Percentiles rank a stretch among this genome's conserved stretches.
Evolutionary conservation across 805 yeast species (phyloP).

Genomic region (Sugiyamaella lignohabitans): DNA sequence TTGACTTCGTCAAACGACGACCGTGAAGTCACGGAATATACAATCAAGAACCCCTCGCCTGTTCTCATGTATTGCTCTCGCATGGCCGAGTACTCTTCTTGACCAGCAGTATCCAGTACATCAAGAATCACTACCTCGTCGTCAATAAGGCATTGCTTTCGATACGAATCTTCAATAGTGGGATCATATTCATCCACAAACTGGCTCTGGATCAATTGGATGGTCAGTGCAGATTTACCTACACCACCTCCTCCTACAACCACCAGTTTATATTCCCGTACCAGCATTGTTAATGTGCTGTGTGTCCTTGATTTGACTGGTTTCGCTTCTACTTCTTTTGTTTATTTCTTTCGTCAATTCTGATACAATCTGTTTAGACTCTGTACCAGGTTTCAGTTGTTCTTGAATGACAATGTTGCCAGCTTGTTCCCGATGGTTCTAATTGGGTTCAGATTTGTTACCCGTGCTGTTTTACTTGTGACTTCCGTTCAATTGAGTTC

Average conservation of each 20-base stretch:
- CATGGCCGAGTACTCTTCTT: conserved; percentile 92
- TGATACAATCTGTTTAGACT: too few relatives aligned
- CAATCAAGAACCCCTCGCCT: conserved; percentile 89
- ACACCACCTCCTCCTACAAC: conserved; percentile 99
- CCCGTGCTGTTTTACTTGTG: too few relatives aligned
- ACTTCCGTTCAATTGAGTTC: too few relatives aligned
- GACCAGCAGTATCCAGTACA: conserved; percentile 96
- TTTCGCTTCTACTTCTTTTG: too few relatives aligned
- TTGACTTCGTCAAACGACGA: conserved; percentile 80
- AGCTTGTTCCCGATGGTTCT: too few relatives aligned
- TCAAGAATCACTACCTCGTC: conserved; percentile 72
- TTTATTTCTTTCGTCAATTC: too few relatives aligned
- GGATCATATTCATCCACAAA: conserved; percentile 98
- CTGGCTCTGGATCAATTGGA: conserved; percentile 88
- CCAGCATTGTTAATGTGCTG: neutral
- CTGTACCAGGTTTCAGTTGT: too few relatives aligned
- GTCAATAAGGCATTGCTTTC: conserved; percentile 83
- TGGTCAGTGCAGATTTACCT: conserved; percentile 94
- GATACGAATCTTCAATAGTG: conserved; percentile 70
- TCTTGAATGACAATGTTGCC: too few relatives aligned
- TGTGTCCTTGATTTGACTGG: too few relatives aligned
- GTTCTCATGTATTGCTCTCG: conserved; percentile 93
- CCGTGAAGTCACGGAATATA: conserved; percentile 76
- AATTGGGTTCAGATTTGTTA: too few relatives aligned
- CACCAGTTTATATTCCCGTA: conserved; percentile 77